A percentile compares a stretch with the other conserved stretches of the same genome.
phyloP scores from a whole-genome alignment of 2,329 filamentous ascomycete genomes.

The Fusarium pseudograminearum region DNA sequence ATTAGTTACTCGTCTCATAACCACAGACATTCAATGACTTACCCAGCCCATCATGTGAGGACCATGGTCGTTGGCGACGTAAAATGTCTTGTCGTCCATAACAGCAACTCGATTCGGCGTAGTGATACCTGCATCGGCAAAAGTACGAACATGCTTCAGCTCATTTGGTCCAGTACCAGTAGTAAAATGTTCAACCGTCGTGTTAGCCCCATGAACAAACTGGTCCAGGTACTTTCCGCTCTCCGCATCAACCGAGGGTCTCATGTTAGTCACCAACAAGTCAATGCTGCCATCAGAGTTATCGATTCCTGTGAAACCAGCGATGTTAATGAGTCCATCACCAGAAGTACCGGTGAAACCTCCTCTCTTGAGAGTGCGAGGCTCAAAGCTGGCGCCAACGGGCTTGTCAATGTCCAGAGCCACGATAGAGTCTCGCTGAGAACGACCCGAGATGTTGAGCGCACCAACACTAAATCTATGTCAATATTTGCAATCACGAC shows the following conservation, averaged over 20 bases:
- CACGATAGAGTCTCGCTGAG: constrained; percentile 50
- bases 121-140: constrained; percentile 18
- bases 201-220: constrained; percentile 25
- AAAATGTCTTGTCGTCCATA: constrained; percentile 19
- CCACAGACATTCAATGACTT: neutral
- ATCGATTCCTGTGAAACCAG: constrained; percentile 50
- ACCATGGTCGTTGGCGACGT: constrained; percentile 41
- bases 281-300: constrained; percentile 30
- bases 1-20: neutral
- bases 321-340: constrained; percentile 49
- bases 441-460: constrained; percentile 48
- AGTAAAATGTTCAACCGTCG: constrained; percentile 36
- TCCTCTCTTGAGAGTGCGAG: constrained; percentile 44
- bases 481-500: neutral
- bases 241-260: constrained; percentile 27
- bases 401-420: constrained; percentile 51
- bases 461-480: constrained; percentile 11
- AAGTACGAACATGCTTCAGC: constrained; percentile 38
- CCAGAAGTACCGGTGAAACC: constrained; percentile 49
- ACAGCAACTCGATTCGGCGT: constrained; percentile 43
- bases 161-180: constrained; percentile 6
- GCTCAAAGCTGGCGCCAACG: constrained; percentile 28
- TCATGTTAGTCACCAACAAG: constrained; percentile 36
- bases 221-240: constrained; percentile 23
- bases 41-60: constrained; percentile 35